Evolutionary conservation across 805 yeast genomes (phyloP).

Genomic region (Nakazawaea pomicola): DNA sequence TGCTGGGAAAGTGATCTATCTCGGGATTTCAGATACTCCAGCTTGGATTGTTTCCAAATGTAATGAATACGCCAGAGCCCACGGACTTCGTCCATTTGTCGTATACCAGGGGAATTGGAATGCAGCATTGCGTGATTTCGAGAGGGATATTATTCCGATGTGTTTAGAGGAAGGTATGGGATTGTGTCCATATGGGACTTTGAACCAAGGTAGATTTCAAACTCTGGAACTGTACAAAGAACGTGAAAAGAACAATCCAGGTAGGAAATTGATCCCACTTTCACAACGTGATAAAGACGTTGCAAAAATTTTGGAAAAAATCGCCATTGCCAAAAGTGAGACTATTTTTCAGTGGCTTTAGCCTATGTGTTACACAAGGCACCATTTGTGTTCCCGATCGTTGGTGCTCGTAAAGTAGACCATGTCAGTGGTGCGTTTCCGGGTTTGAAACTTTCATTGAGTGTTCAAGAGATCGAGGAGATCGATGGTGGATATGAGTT

Average conservation of each 20-base stretch:
- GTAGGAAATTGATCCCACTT: background rate
- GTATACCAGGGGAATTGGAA: background rate
- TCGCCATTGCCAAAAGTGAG: background rate
- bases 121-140: background rate
- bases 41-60: background rate
- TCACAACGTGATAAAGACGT: background rate
- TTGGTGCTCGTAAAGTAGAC: background rate
- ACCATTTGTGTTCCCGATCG: background rate
- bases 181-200: background rate
- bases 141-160: background rate
- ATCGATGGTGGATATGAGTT: background rate
- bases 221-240: background rate
- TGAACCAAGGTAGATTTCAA: background rate
- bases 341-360: background rate
- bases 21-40: background rate
- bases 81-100: background rate
- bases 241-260: background rate
- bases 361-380: background rate
- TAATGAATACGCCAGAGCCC: background rate
- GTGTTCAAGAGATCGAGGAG: background rate
- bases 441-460: background rate
- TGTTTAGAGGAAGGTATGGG: background rate
- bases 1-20: background rate
- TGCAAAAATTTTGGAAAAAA: background rate
- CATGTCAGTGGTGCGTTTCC: background rate